Conservation (phyloP, 371 early-diverging fungal species). For the Saksenaea oblongispora region DNA sequence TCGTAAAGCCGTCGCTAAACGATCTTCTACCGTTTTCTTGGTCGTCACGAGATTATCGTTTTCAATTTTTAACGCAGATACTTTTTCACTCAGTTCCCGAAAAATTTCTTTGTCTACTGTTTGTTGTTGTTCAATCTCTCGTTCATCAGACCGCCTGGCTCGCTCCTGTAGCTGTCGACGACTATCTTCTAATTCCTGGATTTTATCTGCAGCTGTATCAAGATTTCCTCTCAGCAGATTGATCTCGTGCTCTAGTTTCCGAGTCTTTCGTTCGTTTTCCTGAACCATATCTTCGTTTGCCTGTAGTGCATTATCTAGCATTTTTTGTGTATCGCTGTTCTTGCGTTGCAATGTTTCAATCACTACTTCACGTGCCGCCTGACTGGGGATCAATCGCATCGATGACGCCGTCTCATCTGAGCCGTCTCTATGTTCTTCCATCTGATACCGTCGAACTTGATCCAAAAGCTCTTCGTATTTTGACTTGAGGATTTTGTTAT, state of each 20-base stretch:
- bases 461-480: slow-evolving; percentile 51
- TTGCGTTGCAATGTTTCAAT: slow-evolving; percentile 42
- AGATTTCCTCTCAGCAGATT: slow-evolving; percentile 21
- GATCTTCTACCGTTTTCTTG: slow-evolving; percentile 32
- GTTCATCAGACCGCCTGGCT: slow-evolving; percentile 9
- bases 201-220: slow-evolving; percentile 25
- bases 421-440: slow-evolving; percentile 6
- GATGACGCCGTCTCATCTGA: slow-evolving; percentile 9
- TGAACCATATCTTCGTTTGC: slow-evolving; percentile 18
- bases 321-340: slow-evolving; percentile 36
- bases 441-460: slow-evolving; percentile 24
- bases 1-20: slow-evolving; percentile 11
- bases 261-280: slow-evolving; percentile 22
- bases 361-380: slow-evolving; percentile 32
- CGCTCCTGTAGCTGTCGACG: slow-evolving; percentile 11
- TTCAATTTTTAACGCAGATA: slow-evolving; percentile 41
- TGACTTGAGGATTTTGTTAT: slow-evolving; percentile 49
- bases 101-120: slow-evolving; percentile 23
- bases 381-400: slow-evolving; percentile 32
- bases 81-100: slow-evolving; percentile 32
- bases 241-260: slow-evolving; percentile 41
- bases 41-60: slow-evolving; percentile 35
- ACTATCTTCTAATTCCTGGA: slow-evolving; percentile 31
- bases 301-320: slow-evolving; percentile 33
- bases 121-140: slow-evolving; percentile 16